Evolutionary conservation across 2,329 filamentous ascomycete species (phyloP).

Genomic region (Aspergillus novoparasiticus): DNA sequence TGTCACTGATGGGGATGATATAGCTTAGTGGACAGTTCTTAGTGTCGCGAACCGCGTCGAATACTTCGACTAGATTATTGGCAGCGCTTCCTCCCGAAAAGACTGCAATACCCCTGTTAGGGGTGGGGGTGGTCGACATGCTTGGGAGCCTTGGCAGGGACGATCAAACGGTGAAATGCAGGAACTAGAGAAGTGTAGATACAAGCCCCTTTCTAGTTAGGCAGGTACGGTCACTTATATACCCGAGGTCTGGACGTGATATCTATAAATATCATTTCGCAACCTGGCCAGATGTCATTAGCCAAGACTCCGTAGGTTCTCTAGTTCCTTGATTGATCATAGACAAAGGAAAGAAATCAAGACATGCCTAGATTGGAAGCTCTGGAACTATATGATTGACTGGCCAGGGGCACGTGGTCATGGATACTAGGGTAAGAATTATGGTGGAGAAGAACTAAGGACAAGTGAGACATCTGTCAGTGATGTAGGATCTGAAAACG

Average conservation of each 20-base stretch:
- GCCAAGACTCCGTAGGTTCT: neutral
- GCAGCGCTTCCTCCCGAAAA: slow-evolving; percentile 94
- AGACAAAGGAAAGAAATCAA: neutral
- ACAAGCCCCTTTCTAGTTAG: neutral
- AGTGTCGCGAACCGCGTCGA: slow-evolving; percentile 65
- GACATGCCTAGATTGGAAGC: neutral
- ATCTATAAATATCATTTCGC: neutral
- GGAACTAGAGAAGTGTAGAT: neutral
- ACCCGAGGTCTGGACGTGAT: neutral
- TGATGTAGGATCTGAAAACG: neutral
- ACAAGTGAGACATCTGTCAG: neutral
- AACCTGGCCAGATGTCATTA: neutral
- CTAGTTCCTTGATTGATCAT: neutral
- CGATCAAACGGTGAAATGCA: neutral
- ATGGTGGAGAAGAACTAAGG: neutral
- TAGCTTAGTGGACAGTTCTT: slow-evolving; percentile 74
- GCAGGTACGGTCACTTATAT: neutral
- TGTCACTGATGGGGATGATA: slow-evolving; percentile 93
- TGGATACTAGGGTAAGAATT: neutral
- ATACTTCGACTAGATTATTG: slow-evolving; percentile 90
- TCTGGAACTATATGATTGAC: neutral
- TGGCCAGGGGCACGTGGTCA: neutral
- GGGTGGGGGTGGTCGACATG: slow-evolving; percentile 16
- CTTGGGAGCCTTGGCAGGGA: neutral
- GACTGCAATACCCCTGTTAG: slow-evolving; percentile 68